phyloP scores from a whole-genome alignment of 345 rosid genomes.

The Pseudoturritis turrita region DNA sequence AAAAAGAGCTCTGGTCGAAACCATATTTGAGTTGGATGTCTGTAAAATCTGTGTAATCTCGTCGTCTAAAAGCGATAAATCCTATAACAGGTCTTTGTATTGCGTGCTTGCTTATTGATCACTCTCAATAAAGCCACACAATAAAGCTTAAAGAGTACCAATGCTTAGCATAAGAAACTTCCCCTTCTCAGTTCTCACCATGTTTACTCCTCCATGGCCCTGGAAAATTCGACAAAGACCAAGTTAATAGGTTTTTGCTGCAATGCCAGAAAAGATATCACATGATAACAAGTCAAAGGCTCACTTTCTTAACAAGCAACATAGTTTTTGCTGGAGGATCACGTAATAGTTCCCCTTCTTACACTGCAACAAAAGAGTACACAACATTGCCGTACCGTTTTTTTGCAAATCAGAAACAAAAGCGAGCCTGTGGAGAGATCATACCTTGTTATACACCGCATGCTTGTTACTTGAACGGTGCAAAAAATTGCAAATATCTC shows the following conservation, averaged over 20 bases:
- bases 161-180: not conserved
- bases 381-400: not conserved
- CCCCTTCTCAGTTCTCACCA: not conserved
- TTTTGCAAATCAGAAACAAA: not conserved
- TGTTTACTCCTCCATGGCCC: not conserved
- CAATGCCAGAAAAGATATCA: not conserved
- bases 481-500: not conserved
- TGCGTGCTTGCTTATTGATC: not conserved
- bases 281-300: not conserved
- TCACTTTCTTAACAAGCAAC: not conserved
- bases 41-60: not conserved
- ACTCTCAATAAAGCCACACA: not conserved
- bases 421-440: not conserved
- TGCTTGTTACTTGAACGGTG: too few relatives aligned
- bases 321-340: not conserved
- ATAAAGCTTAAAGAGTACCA: not conserved
- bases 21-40: not conserved
- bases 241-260: not conserved
- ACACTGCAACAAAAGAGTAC: not conserved
- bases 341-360: not conserved
- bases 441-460: too few relatives aligned
- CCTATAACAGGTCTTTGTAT: not conserved
- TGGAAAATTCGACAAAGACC: not conserved
- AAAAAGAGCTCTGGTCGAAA: conserved; percentile 40
- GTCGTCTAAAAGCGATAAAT: conserved; percentile 4